Evolutionary conservation across 2,329 filamentous ascomycete genomes (phyloP).

Genomic region (Alternaria hordeiaustralica): DNA sequence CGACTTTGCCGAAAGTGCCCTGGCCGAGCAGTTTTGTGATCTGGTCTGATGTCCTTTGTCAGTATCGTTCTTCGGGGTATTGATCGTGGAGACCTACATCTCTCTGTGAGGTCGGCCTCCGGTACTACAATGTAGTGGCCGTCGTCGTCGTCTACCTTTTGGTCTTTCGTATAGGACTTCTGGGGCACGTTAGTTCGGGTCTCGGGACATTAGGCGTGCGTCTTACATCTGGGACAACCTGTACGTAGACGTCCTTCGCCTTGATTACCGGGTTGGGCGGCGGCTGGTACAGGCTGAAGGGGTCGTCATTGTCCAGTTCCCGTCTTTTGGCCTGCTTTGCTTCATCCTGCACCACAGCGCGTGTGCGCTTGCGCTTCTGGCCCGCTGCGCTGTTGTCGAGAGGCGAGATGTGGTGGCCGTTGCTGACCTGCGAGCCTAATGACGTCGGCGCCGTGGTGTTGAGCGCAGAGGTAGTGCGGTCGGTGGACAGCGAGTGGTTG

Average conservation of each 20-base stretch:
- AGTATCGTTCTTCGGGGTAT: slow-evolving; percentile 8
- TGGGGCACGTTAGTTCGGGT: slow-evolving; percentile 35
- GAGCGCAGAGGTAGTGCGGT: slow-evolving; percentile 79
- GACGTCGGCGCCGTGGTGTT: slow-evolving; percentile 92
- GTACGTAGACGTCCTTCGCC: slow-evolving; percentile 69
- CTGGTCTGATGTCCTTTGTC: slow-evolving; percentile 66
- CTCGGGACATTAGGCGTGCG: neutral
- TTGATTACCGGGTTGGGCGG: slow-evolving; percentile 90
- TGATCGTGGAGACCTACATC: slow-evolving; percentile 62
- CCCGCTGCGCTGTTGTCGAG: slow-evolving; percentile 71
- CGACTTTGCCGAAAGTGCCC: slow-evolving; percentile 97
- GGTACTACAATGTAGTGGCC: slow-evolving; percentile 95
- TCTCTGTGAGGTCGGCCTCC: slow-evolving; percentile 82
- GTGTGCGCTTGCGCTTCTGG: slow-evolving; percentile 88
- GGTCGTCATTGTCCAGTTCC: slow-evolving; percentile 74
- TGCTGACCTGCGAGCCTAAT: slow-evolving; percentile 70
- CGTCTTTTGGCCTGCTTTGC: slow-evolving; percentile 69
- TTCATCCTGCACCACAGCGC: slow-evolving; percentile 82
- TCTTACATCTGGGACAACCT: slow-evolving; percentile 65
- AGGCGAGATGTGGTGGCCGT: slow-evolving; percentile 65
- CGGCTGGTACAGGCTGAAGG: slow-evolving; percentile 80
- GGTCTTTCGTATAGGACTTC: slow-evolving; percentile 58
- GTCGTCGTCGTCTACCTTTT: slow-evolving; percentile 93
- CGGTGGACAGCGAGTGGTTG: slow-evolving; percentile 78
- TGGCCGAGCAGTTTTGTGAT: slow-evolving; percentile 91